Evolutionary conservation across 441 rosid species (phyloP).

Genomic region (Corymbia citriodora): DNA sequence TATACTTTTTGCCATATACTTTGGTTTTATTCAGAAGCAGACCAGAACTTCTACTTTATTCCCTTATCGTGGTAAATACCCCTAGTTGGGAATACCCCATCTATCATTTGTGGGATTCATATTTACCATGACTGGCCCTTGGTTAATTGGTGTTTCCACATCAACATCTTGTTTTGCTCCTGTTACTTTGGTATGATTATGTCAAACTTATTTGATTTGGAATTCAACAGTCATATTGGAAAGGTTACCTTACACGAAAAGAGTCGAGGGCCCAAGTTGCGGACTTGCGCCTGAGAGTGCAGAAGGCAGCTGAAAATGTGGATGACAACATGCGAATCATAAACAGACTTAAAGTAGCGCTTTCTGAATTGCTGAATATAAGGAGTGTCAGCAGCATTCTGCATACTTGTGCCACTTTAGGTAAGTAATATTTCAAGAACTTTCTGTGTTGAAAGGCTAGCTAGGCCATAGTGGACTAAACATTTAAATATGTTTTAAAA

Average conservation of each 20-base stretch:
- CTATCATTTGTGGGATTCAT: neutral
- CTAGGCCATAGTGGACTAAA: neutral
- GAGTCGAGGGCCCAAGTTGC: conserved; percentile 49
- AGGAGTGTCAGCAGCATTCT: conserved; percentile 80
- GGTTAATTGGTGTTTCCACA: neutral
- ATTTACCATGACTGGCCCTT: neutral
- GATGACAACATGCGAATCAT: conserved; percentile 79
- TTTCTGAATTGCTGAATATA: conserved; percentile 69
- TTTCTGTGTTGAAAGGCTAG: neutral
- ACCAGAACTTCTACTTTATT: neutral
- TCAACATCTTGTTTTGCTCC: neutral
- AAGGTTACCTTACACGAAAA: conserved; percentile 72
- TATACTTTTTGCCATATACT: neutral
- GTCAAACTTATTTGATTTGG: neutral
- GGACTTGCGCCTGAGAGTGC: conserved; percentile 63
- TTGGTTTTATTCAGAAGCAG: neutral
- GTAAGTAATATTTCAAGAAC: conserved; percentile 22
- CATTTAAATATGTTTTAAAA: neutral
- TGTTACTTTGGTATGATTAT: neutral
- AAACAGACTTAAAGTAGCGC: conserved; percentile 71
- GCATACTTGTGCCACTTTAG: conserved; percentile 74
- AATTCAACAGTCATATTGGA: conserved; percentile 60
- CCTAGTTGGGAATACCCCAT: neutral
- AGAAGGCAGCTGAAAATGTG: conserved; percentile 65
- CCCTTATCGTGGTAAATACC: neutral